phyloP scores from a whole-genome alignment of 2,329 filamentous ascomycete species.

The Sclerotinia nivalis region DNA sequence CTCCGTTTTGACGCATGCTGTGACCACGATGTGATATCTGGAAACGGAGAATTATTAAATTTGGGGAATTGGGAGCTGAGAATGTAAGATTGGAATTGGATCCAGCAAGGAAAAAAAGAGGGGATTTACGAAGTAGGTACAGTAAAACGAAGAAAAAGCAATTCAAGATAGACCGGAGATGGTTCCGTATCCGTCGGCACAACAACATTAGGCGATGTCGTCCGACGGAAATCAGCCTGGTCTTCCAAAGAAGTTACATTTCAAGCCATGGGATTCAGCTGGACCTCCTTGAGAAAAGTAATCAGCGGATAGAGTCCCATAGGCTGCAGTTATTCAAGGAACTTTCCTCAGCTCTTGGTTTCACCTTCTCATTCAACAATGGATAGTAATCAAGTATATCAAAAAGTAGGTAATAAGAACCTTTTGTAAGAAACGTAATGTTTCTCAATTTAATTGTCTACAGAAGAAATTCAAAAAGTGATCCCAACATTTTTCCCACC shows the following conservation, averaged over 20 bases:
- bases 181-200: not conserved
- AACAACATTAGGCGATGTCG: slow-evolving; percentile 1
- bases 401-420: not conserved
- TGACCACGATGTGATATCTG: slow-evolving; percentile 18
- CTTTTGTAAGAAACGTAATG: not conserved
- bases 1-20: slow-evolving; percentile 20
- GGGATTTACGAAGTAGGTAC: not conserved
- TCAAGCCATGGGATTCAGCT: slow-evolving; percentile 10
- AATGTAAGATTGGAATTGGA: not conserved
- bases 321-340: not conserved
- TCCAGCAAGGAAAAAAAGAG: not conserved
- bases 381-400: not conserved
- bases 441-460: slow-evolving; percentile 14
- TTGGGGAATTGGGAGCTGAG: not conserved
- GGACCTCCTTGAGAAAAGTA: slow-evolving; percentile 8
- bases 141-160: not conserved
- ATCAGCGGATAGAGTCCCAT: not conserved
- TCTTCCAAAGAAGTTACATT: slow-evolving; percentile 4
- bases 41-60: slow-evolving; percentile 10
- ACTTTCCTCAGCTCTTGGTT: slow-evolving; percentile 2
- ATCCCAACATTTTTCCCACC: slow-evolving; percentile 4
- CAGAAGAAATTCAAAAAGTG: slow-evolving; percentile 13
- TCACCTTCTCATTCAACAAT: not conserved
- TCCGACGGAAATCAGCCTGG: not conserved
- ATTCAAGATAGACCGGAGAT: not conserved